Evolutionary conservation across 140 eudicot genomes (phyloP).

Genomic region (Cichorium intybus): DNA sequence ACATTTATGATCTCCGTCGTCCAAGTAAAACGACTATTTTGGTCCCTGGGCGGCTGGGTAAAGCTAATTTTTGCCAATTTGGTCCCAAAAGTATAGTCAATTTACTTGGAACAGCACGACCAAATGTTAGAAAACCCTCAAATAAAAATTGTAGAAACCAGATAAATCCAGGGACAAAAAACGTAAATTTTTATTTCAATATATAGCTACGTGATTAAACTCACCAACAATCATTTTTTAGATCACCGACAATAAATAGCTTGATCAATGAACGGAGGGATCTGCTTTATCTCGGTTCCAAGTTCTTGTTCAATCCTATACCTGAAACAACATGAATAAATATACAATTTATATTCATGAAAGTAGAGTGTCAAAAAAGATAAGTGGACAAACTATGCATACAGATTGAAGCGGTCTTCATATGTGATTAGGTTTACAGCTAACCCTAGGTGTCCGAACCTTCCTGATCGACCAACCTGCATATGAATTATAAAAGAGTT

Average conservation of each 20-base stretch:
- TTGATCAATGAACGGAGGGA: conserved; percentile 89
- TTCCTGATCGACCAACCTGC: conserved; percentile 97
- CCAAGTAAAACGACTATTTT: too few relatives aligned
- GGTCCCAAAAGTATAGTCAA: too few relatives aligned
- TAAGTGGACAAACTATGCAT: conserved; percentile 14
- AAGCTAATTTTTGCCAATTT: too few relatives aligned
- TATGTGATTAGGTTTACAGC: conserved; percentile 92
- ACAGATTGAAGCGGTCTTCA: conserved; percentile 97
- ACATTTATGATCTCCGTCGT: too few relatives aligned
- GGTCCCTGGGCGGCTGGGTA: too few relatives aligned
- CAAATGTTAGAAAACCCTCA: too few relatives aligned
- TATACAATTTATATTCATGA: not conserved
- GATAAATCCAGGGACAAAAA: too few relatives aligned
- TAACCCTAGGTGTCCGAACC: conserved; percentile 95
- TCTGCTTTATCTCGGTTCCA: conserved; percentile 91
- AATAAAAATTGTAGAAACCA: too few relatives aligned
- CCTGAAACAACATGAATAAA: conserved; percentile 35
- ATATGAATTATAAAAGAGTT: not conserved
- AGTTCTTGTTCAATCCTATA: conserved; percentile 93
- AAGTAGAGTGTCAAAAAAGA: not conserved
- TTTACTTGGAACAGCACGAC: too few relatives aligned
- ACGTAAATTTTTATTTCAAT: too few relatives aligned
- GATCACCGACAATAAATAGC: conserved; percentile 72
- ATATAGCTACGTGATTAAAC: not conserved
- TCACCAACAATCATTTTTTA: conserved; percentile 27